These are phyloP conservation scores for Erodium moschatum DNA, from an alignment of 441 rosid genomes.

Conservation along the genomic window DNA sequence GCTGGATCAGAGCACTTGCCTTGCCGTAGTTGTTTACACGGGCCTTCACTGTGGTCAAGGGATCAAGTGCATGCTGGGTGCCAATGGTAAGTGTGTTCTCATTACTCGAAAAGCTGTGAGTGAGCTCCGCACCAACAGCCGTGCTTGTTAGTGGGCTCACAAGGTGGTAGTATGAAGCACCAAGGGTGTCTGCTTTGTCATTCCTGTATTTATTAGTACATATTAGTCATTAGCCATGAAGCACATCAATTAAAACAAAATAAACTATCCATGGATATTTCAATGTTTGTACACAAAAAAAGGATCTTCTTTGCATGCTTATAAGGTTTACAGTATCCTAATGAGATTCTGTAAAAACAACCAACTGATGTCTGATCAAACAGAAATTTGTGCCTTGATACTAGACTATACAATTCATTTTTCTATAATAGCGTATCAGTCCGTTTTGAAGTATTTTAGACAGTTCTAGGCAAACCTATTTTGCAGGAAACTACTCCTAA, in stretches of 20 bases:
- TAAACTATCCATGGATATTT: background rate
- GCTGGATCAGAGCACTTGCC: conserved; percentile 85
- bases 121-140: conserved; percentile 90
- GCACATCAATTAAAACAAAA: conserved; percentile 8
- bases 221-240: background rate
- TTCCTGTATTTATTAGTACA: conserved; percentile 44
- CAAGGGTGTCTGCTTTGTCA: conserved; percentile 65
- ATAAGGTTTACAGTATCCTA: too few species aligned
- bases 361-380: too few species aligned
- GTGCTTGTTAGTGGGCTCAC: conserved; percentile 76
- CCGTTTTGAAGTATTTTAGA: too few species aligned
- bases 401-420: too few species aligned
- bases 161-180: conserved; percentile 74
- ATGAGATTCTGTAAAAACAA: too few species aligned
- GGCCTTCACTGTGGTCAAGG: conserved; percentile 76
- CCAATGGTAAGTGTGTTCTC: conserved; percentile 74
- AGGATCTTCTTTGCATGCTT: too few species aligned
- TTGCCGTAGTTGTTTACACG: conserved; percentile 74
- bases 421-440: too few species aligned
- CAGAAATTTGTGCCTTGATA: too few species aligned
- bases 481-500: background rate
- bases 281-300: background rate
- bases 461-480: too few species aligned
- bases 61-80: conserved; percentile 77
- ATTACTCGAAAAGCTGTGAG: conserved; percentile 65